phyloP scores from a whole-genome alignment of 257 asterid species.

The Solanum pennellii region DNA sequence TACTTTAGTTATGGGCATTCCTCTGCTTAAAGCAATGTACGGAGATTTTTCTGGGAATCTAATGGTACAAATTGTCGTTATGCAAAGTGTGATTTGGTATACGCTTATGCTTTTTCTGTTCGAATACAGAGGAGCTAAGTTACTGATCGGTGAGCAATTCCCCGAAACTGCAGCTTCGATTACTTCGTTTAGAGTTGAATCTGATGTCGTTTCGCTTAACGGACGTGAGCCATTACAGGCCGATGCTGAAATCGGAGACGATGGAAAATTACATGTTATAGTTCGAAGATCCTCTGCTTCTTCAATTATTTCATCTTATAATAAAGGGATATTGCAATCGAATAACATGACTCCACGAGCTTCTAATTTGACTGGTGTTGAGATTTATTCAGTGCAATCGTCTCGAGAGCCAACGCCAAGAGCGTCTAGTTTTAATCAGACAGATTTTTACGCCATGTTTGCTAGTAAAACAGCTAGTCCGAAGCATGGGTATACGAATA shows the following conservation, averaged over 20 bases:
- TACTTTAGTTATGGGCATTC: conserved; percentile 91
- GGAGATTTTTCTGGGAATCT: conserved; percentile 82
- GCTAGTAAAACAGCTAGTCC: conserved; percentile 72
- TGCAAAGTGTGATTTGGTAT: conserved; percentile 87
- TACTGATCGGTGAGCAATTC: conserved; percentile 66
- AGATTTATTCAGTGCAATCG: conserved; percentile 83
- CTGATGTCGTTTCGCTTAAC: conserved; percentile 70
- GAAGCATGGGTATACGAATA: conserved; percentile 53
- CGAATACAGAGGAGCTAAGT: conserved; percentile 71
- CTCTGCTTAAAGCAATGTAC: conserved; percentile 76
- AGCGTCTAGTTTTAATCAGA: conserved; percentile 75
- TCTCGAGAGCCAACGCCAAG: conserved; percentile 85
- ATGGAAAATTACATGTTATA: conserved; percentile 79
- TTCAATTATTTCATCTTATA: conserved; percentile 39
- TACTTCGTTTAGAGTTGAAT: conserved; percentile 67
- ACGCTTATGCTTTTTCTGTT: conserved; percentile 75
- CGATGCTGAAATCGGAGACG: conserved; percentile 82
- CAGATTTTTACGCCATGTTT: conserved; percentile 85
- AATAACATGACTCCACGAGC: conserved; percentile 63
- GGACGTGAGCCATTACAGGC: conserved; percentile 84
- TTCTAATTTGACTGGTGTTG: conserved; percentile 74
- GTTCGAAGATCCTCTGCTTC: conserved; percentile 54
- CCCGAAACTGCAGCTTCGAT: conserved; percentile 85
- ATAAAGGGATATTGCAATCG: conserved; percentile 28
- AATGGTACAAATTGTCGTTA: conserved; percentile 88